Conservation (phyloP, 1,284 basidiomycete genomes). For the Ceratobasidium sp. region DNA sequence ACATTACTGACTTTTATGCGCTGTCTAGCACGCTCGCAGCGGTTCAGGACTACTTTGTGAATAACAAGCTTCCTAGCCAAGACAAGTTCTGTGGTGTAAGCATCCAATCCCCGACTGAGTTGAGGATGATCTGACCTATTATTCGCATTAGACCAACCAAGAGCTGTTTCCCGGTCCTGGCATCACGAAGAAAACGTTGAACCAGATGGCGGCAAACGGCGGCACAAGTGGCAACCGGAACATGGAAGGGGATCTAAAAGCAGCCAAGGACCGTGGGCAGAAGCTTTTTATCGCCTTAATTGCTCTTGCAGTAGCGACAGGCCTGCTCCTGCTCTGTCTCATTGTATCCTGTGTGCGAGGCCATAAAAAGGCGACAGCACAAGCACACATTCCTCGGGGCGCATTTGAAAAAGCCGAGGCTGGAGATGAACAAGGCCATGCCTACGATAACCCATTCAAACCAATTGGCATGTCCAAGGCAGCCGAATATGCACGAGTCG, state of each 20-base stretch:
- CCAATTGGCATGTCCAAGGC: neutral
- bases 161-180: too few species aligned
- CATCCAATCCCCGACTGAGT: neutral
- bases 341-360: neutral
- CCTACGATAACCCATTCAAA: constrained; percentile 7
- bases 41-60: too few species aligned
- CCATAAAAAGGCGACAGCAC: neutral
- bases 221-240: neutral
- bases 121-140: neutral
- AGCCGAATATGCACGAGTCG: neutral
- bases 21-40: too few species aligned
- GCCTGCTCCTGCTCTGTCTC: neutral
- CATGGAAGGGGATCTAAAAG: neutral
- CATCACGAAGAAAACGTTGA: too few species aligned
- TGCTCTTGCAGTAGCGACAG: too few species aligned
- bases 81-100: constrained; percentile 22
- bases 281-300: too few species aligned
- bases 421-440: neutral
- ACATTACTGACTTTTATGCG: too few species aligned
- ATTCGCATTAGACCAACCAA: constrained; percentile 29
- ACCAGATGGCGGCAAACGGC: neutral
- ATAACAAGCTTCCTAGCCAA: too few species aligned
- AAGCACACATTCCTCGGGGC: constrained; percentile 7
- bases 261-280: too few species aligned
- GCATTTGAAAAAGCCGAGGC: neutral